Conservation (phyloP, 140 eudicot genomes). For the Ambrosia hybrid region DNA sequence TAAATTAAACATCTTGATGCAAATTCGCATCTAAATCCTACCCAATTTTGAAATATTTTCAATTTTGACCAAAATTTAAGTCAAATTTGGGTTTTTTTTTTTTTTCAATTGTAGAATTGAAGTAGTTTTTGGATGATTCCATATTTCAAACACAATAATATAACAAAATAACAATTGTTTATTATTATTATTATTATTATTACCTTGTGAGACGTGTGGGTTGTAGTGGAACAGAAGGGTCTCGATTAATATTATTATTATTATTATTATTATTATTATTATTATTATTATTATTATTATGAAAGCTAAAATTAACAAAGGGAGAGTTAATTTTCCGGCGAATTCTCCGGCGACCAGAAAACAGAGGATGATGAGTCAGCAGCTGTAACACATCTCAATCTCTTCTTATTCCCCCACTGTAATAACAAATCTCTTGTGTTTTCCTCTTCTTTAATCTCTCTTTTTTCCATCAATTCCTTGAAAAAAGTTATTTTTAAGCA, state of each 20-base stretch:
- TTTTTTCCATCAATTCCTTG: not conserved
- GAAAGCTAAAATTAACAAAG: slow-evolving; percentile 34
- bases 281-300: slow-evolving; percentile 13
- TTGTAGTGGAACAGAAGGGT: slow-evolving; percentile 24
- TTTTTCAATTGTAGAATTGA: too few species aligned
- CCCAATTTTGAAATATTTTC: too few species aligned
- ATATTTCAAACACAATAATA: too few species aligned
- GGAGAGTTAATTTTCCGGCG: slow-evolving; percentile 53
- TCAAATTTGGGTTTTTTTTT: too few species aligned
- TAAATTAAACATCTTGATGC: too few species aligned
- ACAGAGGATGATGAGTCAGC: slow-evolving; percentile 28
- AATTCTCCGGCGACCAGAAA: slow-evolving; percentile 43
- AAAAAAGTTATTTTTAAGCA: too few species aligned
- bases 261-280: too few species aligned
- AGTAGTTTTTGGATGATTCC: too few species aligned
- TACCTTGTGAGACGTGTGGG: slow-evolving; percentile 52
- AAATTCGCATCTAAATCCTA: not conserved
- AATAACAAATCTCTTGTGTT: not conserved
- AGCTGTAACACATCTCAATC: not conserved
- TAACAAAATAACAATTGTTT: too few species aligned
- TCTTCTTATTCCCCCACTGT: not conserved
- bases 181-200: too few species aligned
- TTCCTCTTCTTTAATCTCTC: not conserved
- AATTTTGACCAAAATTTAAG: too few species aligned
- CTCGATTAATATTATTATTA: slow-evolving; percentile 15